Conservation (phyloP, 805 yeast genomes). For the Candida silvatica region DNA sequence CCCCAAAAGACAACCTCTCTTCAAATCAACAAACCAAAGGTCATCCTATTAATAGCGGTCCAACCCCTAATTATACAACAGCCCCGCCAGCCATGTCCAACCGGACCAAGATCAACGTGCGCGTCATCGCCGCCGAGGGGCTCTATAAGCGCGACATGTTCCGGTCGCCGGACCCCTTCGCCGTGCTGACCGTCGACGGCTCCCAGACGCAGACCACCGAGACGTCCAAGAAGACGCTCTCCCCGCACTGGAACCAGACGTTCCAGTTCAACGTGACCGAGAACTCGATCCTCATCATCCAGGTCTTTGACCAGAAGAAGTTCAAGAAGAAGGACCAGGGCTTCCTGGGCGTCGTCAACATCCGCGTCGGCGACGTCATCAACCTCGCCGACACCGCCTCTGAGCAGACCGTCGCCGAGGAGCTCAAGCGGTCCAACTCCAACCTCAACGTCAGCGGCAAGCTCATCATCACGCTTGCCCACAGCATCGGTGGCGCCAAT, state of each 20-base stretch:
- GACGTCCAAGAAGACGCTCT: constrained; percentile 86
- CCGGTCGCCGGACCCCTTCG: constrained; percentile 96
- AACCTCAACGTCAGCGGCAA: constrained; percentile 91
- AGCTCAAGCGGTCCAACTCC: constrained; percentile 85
- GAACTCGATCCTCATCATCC: constrained; percentile 80
- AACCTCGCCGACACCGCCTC: constrained; percentile 42
- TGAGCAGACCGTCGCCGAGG: constrained; percentile 89
- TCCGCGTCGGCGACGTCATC: constrained; percentile 81
- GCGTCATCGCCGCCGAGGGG: constrained; percentile 92
- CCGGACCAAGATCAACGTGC: constrained; percentile 42
- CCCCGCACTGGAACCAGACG: constrained; percentile 97
- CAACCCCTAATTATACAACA: too few relatives aligned
- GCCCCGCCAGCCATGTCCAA: constrained; percentile 6
- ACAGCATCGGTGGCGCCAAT: constrained; percentile 15
- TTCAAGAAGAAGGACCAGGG: constrained; percentile 99
- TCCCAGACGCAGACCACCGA: constrained; percentile 92
- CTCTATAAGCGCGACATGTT: constrained; percentile 92
- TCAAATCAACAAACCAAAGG: too few relatives aligned
- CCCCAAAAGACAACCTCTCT: too few relatives aligned
- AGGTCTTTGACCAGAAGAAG: constrained; percentile 94
- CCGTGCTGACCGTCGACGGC: constrained; percentile 96
- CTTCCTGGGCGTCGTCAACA: constrained; percentile 90
- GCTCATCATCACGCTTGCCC: constrained; percentile 68
- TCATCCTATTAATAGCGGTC: too few relatives aligned
- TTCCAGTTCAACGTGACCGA: constrained; percentile 72